These are phyloP conservation scores for Alternaria arborescens DNA, from an alignment of 2,329 filamentous ascomycete genomes.

Conservation along the genomic window DNA sequence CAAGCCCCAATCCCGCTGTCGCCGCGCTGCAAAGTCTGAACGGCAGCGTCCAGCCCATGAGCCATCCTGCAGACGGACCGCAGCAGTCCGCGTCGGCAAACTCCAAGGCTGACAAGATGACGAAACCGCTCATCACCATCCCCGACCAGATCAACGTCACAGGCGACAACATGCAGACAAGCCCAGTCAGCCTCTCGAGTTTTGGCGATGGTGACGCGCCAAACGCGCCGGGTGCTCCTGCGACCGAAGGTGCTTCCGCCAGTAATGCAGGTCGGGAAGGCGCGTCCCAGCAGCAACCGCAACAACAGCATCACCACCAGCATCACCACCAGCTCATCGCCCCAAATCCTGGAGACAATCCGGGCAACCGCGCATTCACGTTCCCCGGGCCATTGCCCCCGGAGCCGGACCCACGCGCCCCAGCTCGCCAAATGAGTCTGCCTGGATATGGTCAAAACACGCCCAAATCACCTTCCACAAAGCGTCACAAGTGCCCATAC, in stretches of 20 bases:
- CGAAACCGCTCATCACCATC: constrained; percentile 60
- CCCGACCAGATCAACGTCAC: constrained; percentile 53
- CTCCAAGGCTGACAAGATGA: constrained; percentile 58
- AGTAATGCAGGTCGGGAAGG: constrained; percentile 47
- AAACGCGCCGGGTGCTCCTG: constrained; percentile 57
- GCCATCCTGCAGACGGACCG: constrained; percentile 53
- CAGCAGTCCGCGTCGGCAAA: constrained; percentile 56
- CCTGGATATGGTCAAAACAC: constrained; percentile 65
- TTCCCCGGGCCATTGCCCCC: constrained; percentile 67
- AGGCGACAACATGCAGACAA: constrained; percentile 59
- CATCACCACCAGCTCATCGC: constrained; percentile 48
- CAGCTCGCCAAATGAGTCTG: constrained; percentile 67
- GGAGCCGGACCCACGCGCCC: constrained; percentile 58
- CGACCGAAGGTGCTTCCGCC: constrained; percentile 60
- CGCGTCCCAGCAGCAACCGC: constrained; percentile 46
- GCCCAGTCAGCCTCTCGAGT: constrained; percentile 62
- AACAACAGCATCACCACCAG: constrained; percentile 36
- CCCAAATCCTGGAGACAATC: constrained; percentile 46
- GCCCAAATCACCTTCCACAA: constrained; percentile 76
- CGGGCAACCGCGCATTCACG: constrained; percentile 66
- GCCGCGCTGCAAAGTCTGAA: constrained; percentile 57
- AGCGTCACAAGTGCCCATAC: constrained; percentile 96
- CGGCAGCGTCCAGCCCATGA: constrained; percentile 44
- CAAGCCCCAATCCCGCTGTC: constrained; percentile 59
- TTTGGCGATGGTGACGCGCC: constrained; percentile 62